phyloP scores from a whole-genome alignment of 1,284 basidiomycete species.

The Austroboletus niveus region DNA sequence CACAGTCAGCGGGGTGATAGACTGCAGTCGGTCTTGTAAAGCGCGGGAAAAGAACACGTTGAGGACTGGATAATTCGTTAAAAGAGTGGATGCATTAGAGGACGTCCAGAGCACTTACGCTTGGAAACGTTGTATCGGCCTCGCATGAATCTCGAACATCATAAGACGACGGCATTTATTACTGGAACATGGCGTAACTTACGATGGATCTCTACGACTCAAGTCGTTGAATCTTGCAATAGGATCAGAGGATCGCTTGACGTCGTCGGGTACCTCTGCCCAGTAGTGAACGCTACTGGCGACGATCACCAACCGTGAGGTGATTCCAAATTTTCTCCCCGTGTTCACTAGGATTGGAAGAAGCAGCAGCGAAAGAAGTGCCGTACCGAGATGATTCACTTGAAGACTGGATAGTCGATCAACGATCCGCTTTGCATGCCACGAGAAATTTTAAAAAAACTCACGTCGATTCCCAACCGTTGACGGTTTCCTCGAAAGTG shows the following conservation, averaged over 20 bases:
- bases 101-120: constrained; percentile 7
- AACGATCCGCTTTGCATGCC: neutral
- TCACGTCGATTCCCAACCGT: constrained; percentile 22
- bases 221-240: constrained; percentile 31
- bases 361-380: constrained; percentile 17
- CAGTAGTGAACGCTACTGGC: constrained; percentile 25
- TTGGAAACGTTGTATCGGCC: constrained; percentile 19
- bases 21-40: constrained; percentile 18
- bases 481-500: constrained; percentile 6
- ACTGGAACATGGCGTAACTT: neutral
- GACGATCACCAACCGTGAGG: constrained; percentile 19
- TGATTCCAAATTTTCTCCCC: constrained; percentile 11
- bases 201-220: constrained; percentile 30
- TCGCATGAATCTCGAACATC: constrained; percentile 13
- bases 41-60: constrained; percentile 29
- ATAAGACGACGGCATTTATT: neutral
- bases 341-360: constrained; percentile 17
- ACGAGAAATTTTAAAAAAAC: neutral
- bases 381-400: constrained; percentile 23
- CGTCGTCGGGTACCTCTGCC: constrained; percentile 19
- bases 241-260: constrained; percentile 29
- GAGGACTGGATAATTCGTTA: constrained; percentile 13
- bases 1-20: constrained; percentile 29
- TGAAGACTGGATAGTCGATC: constrained; percentile 14
- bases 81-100: neutral